Evolutionary conservation across 495 filamentous ascomycete species (phyloP).

Genomic region (Xylaria bambusicola): DNA sequence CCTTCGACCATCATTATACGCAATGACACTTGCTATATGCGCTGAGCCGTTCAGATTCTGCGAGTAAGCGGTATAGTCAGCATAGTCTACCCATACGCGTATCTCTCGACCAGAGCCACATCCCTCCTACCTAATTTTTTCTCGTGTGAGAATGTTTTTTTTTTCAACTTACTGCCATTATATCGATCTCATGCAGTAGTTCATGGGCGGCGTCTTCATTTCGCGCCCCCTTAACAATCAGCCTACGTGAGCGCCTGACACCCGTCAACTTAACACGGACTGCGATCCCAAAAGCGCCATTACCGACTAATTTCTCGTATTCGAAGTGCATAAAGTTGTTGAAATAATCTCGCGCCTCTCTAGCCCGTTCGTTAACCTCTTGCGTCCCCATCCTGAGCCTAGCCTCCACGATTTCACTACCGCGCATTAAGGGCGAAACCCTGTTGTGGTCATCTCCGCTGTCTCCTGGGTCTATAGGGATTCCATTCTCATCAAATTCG

Average conservation of each 20-base stretch:
- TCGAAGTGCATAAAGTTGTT: not conserved
- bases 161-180: no score
- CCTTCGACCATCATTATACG: not conserved
- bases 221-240: constrained; percentile 9
- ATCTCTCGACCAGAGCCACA: not conserved
- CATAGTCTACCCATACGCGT: not conserved
- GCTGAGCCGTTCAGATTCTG: constrained; percentile 12
- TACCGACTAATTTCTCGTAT: not conserved
- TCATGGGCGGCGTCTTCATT: no score
- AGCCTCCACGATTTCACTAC: not conserved
- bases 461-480: no score
- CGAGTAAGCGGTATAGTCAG: not conserved
- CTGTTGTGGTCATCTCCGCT: no score
- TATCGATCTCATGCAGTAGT: no score
- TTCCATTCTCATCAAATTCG: no score
- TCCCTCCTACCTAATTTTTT: not conserved
- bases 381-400: not conserved
- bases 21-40: constrained; percentile 6
- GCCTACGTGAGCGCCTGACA: not conserved
- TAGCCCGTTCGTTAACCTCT: not conserved
- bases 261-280: not conserved
- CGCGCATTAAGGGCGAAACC: no score
- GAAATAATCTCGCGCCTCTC: constrained; percentile 4
- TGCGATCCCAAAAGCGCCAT: not conserved
- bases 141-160: no score